Conservation (phyloP, 345 rosid species). For the Bruguiera gymnorhiza region DNA sequence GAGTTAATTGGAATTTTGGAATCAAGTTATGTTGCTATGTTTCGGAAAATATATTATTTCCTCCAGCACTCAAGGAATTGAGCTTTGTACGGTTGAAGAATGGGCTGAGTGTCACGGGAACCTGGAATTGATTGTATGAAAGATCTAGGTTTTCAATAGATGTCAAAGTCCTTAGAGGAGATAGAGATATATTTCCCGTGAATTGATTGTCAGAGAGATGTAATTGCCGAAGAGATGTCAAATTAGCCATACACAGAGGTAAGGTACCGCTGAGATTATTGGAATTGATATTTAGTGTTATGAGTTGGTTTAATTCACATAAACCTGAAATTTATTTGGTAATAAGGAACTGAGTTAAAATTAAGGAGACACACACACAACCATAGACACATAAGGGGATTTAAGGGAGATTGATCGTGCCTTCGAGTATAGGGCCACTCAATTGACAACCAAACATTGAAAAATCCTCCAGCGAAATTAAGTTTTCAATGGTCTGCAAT, state of each 20-base stretch:
- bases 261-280: not conserved
- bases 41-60: too few species aligned
- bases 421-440: too few species aligned
- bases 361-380: too few species aligned
- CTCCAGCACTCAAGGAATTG: not conserved
- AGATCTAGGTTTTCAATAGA: too few species aligned
- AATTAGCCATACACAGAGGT: not conserved
- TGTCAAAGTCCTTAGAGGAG: not conserved
- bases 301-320: not conserved
- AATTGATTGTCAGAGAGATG: not conserved
- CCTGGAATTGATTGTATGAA: not conserved
- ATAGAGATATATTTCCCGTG: not conserved
- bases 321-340: not conserved
- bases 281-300: not conserved
- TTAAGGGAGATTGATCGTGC: too few species aligned
- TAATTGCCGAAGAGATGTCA: not conserved
- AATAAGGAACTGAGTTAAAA: not conserved
- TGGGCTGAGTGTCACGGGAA: not conserved
- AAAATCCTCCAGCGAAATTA: too few species aligned
- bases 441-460: too few species aligned
- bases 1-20: conserved; percentile 6
- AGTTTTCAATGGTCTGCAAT: too few species aligned
- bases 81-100: not conserved
- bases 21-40: not conserved
- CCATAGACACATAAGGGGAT: too few species aligned